These are phyloP conservation scores for Phytopythium vexans DNA, from an alignment of 352 stramenopile genomes.

Conservation along the genomic window DNA sequence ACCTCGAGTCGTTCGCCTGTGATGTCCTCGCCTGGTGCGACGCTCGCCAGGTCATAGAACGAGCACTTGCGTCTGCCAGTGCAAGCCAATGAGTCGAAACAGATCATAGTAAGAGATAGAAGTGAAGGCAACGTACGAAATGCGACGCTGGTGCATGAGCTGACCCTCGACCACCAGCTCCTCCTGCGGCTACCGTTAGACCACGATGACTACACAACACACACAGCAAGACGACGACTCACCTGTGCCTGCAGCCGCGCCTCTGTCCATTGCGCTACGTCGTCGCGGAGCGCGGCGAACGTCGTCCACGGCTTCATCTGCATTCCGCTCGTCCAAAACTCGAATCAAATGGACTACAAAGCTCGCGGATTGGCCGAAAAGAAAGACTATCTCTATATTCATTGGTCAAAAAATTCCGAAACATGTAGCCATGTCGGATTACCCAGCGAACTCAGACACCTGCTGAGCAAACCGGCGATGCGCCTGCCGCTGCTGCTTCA, in stretches of 20 bases:
- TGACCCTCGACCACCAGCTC: conserved; percentile 63
- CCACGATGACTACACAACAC: not conserved
- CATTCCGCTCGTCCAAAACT: not conserved
- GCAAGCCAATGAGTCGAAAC: not conserved
- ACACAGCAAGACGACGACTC: not conserved
- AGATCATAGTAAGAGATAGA: not conserved
- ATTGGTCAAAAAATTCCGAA: not conserved
- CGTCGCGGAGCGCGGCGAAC: conserved; percentile 45
- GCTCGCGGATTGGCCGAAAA: conserved; percentile 1
- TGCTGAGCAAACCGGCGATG: conserved; percentile 70
- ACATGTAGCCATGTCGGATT: conserved; percentile 1
- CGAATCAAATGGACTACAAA: not conserved
- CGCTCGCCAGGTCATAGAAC: conserved; percentile 68
- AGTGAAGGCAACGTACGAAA: conserved; percentile 38
- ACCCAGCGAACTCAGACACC: conserved; percentile 77
- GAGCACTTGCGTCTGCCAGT: conserved; percentile 53
- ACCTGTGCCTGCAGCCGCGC: conserved; percentile 15
- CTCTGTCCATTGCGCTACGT: conserved; percentile 22
- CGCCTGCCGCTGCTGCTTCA: conserved; percentile 47
- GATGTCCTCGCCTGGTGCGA: conserved; percentile 7
- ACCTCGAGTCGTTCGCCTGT: conserved; percentile 54
- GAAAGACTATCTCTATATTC: not conserved
- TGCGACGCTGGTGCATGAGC: conserved; percentile 69
- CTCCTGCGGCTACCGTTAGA: conserved; percentile 7
- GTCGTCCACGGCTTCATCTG: conserved; percentile 24